phyloP scores from a whole-genome alignment of 1,284 basidiomycete genomes.

The Cutaneotrichosporon sp. region DNA sequence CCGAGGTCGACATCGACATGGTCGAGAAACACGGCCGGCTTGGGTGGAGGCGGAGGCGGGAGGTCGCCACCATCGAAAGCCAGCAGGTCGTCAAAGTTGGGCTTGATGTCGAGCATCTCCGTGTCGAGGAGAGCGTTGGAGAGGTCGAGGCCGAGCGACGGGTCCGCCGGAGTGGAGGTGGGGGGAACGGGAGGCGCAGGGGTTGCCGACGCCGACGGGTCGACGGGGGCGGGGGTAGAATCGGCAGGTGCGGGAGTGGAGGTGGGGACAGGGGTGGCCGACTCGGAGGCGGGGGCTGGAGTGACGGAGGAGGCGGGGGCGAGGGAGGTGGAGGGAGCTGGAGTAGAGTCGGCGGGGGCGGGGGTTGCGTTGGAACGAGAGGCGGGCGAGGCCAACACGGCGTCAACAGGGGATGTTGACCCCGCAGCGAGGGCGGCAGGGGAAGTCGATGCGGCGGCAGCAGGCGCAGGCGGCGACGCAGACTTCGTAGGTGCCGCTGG shows the following conservation, averaged over 20 bases:
- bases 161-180: background rate
- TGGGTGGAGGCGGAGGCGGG: slow-evolving; percentile 38
- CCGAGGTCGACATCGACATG: slow-evolving; percentile 93
- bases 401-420: background rate
- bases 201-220: background rate
- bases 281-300: background rate
- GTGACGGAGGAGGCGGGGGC: background rate
- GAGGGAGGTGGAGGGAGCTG: no score
- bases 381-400: background rate
- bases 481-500: background rate
- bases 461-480: background rate
- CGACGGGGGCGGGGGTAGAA: background rate
- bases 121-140: background rate
- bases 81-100: slow-evolving; percentile 15
- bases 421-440: background rate
- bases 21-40: slow-evolving; percentile 51
- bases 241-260: background rate
- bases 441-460: background rate
- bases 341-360: no score
- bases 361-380: background rate
- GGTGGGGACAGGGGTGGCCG: background rate
- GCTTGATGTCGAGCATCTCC: slow-evolving; percentile 21
- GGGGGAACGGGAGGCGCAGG: background rate
- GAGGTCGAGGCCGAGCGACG: background rate
- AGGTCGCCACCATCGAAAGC: slow-evolving; percentile 11